These are phyloP conservation scores for Chaetomidium leptoderma DNA, from an alignment of 495 filamentous ascomycete species.

Conservation along the genomic window DNA sequence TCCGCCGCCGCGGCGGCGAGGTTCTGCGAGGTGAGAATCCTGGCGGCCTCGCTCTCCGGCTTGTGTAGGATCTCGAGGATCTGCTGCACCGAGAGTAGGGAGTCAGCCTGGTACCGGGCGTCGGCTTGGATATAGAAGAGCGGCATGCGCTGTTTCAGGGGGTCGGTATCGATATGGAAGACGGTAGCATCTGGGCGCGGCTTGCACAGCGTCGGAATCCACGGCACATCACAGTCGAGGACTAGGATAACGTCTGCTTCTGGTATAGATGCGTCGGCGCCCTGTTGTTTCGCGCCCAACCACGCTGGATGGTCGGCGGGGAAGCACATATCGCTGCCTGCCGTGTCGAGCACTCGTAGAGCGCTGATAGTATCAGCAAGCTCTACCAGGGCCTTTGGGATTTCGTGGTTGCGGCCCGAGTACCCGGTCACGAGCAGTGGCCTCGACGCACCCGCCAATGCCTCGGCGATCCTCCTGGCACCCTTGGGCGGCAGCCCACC, in stretches of 20 bases:
- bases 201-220: constrained; percentile 60
- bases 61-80: constrained; percentile 56
- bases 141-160: constrained; percentile 83
- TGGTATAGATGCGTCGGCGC: constrained; percentile 66
- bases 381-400: constrained; percentile 67
- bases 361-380: constrained; percentile 75
- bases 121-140: constrained; percentile 73
- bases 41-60: too few relatives aligned
- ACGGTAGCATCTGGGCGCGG: constrained; percentile 59
- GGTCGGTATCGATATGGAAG: constrained; percentile 82
- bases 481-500: constrained; percentile 64
- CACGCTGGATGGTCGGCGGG: constrained; percentile 69
- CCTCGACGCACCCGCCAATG: constrained; percentile 66
- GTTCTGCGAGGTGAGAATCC: too few relatives aligned
- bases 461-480: constrained; percentile 62
- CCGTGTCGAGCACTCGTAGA: constrained; percentile 79
- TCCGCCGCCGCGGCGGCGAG: too few relatives aligned
- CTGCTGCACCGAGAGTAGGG: constrained; percentile 66
- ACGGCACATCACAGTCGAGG: constrained; percentile 74
- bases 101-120: constrained; percentile 71
- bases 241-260: constrained; percentile 83
- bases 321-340: constrained; percentile 94
- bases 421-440: constrained; percentile 84
- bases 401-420: constrained; percentile 65
- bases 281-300: constrained; percentile 73